Conservation (phyloP, 2,329 filamentous ascomycete species). For the Trichoderma aggressivum region DNA sequence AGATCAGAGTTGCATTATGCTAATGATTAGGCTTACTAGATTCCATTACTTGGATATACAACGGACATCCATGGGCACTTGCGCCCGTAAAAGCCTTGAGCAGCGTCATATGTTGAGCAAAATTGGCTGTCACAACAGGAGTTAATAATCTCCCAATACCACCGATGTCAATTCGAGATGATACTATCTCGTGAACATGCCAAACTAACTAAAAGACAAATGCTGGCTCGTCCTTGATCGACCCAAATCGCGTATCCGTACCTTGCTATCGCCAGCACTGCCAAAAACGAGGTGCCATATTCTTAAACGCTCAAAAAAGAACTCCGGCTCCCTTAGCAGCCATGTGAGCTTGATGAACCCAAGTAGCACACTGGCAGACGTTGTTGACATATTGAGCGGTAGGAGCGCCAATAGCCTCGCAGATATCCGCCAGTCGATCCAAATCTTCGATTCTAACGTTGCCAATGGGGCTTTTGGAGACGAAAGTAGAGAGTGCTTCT, state of each 20-base stretch:
- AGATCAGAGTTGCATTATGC: background rate
- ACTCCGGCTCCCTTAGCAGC: background rate
- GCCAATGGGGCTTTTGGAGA: background rate
- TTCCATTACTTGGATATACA: background rate
- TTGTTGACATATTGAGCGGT: background rate
- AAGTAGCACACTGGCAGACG: background rate
- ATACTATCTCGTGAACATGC: background rate
- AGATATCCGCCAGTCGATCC: background rate
- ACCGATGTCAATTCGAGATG: background rate
- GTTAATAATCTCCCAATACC: background rate
- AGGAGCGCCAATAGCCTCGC: background rate
- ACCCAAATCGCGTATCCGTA: background rate
- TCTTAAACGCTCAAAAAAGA: background rate
- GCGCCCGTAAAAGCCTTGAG: background rate
- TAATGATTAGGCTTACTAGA: fast-evolving
- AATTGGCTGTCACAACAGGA: background rate
- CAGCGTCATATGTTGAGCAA: background rate
- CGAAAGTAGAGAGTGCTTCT: constrained; percentile 4
- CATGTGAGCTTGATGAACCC: background rate
- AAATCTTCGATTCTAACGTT: background rate
- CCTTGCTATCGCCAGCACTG: background rate
- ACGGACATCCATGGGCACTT: background rate
- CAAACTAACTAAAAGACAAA: background rate
- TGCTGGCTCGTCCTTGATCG: background rate
- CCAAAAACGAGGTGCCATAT: background rate